Evolutionary conservation across 2,329 filamentous ascomycete genomes (phyloP), one percentile per base, ranked within the genome.

Genomic region (Pseudogymnoascus sp.): DNA sequence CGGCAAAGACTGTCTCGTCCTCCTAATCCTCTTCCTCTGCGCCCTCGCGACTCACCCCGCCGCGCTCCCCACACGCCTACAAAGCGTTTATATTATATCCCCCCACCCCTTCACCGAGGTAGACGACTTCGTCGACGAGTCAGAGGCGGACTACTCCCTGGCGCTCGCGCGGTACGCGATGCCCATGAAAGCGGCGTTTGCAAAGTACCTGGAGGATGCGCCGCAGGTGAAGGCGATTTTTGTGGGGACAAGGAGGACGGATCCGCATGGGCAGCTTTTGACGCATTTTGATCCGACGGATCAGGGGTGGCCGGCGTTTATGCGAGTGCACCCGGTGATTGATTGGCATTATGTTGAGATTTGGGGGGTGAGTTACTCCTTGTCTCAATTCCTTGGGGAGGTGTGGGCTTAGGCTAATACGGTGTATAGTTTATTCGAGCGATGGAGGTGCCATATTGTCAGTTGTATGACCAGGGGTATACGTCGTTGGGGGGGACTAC

Each of bases 341-440:
- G 95, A 99, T 76, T 99, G 95, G 95, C 91, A 95, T 74, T 96
- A 97, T 75, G 84, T 86, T 10, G 93, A 98, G 75, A 93, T 98
- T 62, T 98, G 95, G 95, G 85, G 87, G 16, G 92, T 96, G 72
- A 80, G 90, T 81, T 72, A 70, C 59, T 61, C 22, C 60, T 19
- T 60, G 53, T 63, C n/a, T 35, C 14, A 35, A 59, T 24, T 12
- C n/a, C 16, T 50, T 38, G 12, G 12, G 37, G 62, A 24, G 33
- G n/a, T 40, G 56, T 53, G 31, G 38, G 63, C 64, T 16, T 60
- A 40, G 43, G 43, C 64, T 71, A 62, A 70, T 14, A 35, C 5
- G n/a, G 19, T 6, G 31, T 38, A 64, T 65, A 91, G 88, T 95
- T 96, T 73, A 89, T 96, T 66, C 84, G 89, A 31, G 86, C 89